Evolutionary conservation across 768 basidiomycete species (phyloP), one percentile per base, ranked within the genome.

Genomic region (Panus rudis): DNA sequence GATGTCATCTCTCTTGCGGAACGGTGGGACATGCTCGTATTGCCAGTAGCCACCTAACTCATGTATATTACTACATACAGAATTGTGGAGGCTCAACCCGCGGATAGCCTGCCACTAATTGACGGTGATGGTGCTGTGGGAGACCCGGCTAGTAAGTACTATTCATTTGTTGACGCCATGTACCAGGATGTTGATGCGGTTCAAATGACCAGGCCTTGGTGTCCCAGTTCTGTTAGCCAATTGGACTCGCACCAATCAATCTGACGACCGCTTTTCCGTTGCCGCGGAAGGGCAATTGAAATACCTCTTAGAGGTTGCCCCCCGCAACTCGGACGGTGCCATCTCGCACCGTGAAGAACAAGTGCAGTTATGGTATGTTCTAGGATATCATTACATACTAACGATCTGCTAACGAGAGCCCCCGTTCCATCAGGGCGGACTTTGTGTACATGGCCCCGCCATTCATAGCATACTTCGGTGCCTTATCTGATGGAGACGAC

Each of bases 401-500:
- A n/a, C n/a, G n/a, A n/a, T n/a, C n/a, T n/a, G n/a, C n/a, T n/a
- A n/a, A n/a, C n/a, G n/a, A n/a, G n/a, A n/a, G n/a, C n/a, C n/a
- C n/a, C n/a, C n/a, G n/a, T n/a, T n/a, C n/a, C n/a, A n/a, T n/a
- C n/a, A n/a, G n/a, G n/a, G 61, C 76, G 28, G 76, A 78, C 54
- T 80, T 73, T 48, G 60, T 76, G 3, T 79, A 74, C 59, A 79
- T 78, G 79, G 76, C 64, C 1, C 78, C 79, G 12, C 77, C 79
- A 2, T 82, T 82, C 56, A 71, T 83, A 39, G 79, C 81, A 17
- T 82, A 82, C 58, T 80, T 66, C 48, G 81, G 79, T 14, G 70
- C 70, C 4, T 51, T 75, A 14, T 50, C 68, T 53, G 63, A 64
- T 16, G 69, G 64, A 43, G 43, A 60, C 32, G 48, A 42, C 13